These are phyloP conservation scores for Boletales sp. DNA, from an alignment of 768 basidiomycete species.

Conservation along the genomic window DNA sequence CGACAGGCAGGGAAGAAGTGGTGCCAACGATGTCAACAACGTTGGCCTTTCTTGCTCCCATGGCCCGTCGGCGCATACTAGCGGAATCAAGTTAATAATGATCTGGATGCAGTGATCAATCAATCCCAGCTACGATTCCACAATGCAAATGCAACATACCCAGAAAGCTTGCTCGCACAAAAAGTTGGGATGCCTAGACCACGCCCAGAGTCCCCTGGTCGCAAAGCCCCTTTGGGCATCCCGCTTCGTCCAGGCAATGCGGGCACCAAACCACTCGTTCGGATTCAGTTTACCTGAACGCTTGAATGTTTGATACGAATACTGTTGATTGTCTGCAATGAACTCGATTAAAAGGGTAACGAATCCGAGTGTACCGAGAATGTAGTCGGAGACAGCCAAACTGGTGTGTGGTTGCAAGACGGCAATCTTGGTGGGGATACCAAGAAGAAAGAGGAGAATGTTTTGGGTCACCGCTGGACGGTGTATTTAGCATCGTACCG, in stretches of 20 bases:
- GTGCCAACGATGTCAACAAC: conserved; percentile 29
- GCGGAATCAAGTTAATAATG: conserved; percentile 65
- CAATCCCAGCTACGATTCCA: neutral
- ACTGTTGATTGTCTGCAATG: conserved; percentile 90
- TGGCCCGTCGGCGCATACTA: conserved; percentile 41
- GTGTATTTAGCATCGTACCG: conserved; percentile 1
- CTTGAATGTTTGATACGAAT: conserved; percentile 79
- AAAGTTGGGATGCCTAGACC: conserved; percentile 90
- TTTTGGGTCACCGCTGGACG: conserved; percentile 68
- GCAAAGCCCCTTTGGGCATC: conserved; percentile 80
- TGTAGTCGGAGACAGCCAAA: conserved; percentile 57
- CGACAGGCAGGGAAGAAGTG: conserved; percentile 52
- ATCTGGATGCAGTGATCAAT: conserved; percentile 38
- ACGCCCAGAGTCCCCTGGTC: conserved; percentile 82
- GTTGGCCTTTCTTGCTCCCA: conserved; percentile 21
- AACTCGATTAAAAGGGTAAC: conserved; percentile 66
- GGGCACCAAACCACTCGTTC: conserved; percentile 61
- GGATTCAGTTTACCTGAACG: conserved; percentile 34
- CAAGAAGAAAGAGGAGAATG: conserved; percentile 69
- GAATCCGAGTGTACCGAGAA: conserved; percentile 58
- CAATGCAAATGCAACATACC: conserved; percentile 41
- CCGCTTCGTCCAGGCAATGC: conserved; percentile 60
- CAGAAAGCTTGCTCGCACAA: conserved; percentile 87
- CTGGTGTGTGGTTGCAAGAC: conserved; percentile 49
- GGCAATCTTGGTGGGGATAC: conserved; percentile 56